Percentiles rank a stretch among this genome's conserved stretches.
Evolutionary conservation across 2,329 filamentous ascomycete species (phyloP).

Genomic region (Clonostachys chloroleuca): DNA sequence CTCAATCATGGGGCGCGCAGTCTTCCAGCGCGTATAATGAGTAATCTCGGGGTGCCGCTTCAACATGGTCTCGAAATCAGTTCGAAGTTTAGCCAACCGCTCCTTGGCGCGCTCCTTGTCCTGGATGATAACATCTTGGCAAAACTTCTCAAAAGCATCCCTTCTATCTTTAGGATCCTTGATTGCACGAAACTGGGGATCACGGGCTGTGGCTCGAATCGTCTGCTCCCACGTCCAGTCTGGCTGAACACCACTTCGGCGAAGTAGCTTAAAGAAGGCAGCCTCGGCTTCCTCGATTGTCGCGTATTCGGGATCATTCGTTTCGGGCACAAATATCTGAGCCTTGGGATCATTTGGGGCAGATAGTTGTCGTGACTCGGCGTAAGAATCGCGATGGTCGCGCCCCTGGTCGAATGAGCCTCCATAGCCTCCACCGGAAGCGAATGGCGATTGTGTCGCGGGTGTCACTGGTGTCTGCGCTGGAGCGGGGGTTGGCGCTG

Average conservation of each 20-base stretch:
- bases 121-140: conserved; percentile 80
- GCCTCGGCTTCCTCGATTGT: conserved; percentile 85
- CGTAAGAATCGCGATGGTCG: conserved; percentile 8
- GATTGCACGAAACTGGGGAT: conserved; percentile 88
- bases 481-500: conserved; percentile 41
- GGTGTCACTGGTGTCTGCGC: conserved; percentile 31
- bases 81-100: conserved; percentile 82
- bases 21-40: conserved; percentile 96
- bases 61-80: conserved; percentile 95
- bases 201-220: conserved; percentile 79
- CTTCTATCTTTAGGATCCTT: conserved; percentile 90
- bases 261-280: conserved; percentile 87
- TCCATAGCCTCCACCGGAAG: conserved; percentile 10
- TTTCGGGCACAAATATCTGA: conserved; percentile 58
- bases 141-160: conserved; percentile 91
- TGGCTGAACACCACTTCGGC: conserved; percentile 77
- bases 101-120: conserved; percentile 95
- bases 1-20: conserved; percentile 88
- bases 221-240: conserved; percentile 94
- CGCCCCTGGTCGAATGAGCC: conserved; percentile 25
- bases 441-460: conserved; percentile 25
- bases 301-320: conserved; percentile 72
- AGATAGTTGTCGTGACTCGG: conserved; percentile 44
- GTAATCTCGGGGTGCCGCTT: conserved; percentile 96
- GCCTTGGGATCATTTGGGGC: conserved; percentile 50